Percentiles rank a stretch among this genome's conserved stretches.
Evolutionary conservation across 1,139 yeast genomes (phyloP).

Genomic region (Kodamaea plutei): DNA sequence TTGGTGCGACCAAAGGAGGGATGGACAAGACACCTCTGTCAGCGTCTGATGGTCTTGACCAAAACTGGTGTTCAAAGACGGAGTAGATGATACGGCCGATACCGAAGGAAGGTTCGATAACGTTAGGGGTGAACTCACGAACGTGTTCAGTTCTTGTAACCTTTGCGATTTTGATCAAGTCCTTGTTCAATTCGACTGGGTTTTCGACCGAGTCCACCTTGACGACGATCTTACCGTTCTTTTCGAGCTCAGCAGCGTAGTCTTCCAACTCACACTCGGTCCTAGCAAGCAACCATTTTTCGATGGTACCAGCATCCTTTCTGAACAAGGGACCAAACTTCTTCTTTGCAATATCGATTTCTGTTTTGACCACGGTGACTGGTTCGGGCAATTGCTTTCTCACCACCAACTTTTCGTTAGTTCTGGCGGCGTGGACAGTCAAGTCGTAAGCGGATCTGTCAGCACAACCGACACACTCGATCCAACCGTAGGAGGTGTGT

Average conservation of each 20-base stretch:
- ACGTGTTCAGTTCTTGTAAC: constrained; percentile 81
- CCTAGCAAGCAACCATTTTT: constrained; percentile 69
- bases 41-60: constrained; percentile 89
- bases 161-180: constrained; percentile 71
- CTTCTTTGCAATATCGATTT: constrained; percentile 85
- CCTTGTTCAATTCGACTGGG: constrained; percentile 63
- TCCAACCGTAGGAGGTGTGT: constrained; percentile 96
- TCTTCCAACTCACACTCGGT: constrained; percentile 84
- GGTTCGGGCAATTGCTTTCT: constrained; percentile 89
- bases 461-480: constrained; percentile 99
- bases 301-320: constrained; percentile 92
- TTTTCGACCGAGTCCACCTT: constrained; percentile 58
- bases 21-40: constrained; percentile 91
- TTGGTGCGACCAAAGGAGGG: constrained; percentile 96
- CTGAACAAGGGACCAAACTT: constrained; percentile 97
- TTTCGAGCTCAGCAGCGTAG: constrained; percentile 62
- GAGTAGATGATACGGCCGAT: constrained; percentile 96
- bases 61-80: constrained; percentile 89
- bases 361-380: constrained; percentile 72
- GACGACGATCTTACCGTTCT: constrained; percentile 62
- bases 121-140: constrained; percentile 95
- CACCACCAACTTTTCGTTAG: constrained; percentile 91
- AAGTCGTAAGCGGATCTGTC: constrained; percentile 98
- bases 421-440: constrained; percentile 90
- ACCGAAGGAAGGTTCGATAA: constrained; percentile 99